Base-by-base conservation (phyloP, 2,329 filamentous ascomycete genomes). In the Fusarium caatingaense region DNA sequence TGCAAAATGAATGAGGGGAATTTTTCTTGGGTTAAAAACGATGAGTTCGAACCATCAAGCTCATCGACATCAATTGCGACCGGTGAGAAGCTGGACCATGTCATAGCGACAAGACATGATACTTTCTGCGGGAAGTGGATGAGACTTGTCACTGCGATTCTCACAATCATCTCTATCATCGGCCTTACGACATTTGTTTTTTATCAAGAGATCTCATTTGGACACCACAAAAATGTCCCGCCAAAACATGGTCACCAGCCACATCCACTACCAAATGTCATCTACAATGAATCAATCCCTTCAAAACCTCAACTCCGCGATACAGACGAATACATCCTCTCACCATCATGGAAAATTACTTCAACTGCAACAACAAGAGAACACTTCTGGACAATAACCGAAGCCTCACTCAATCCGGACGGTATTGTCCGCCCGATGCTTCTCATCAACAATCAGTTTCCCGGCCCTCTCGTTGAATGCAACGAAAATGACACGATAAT, bases 371-470 rank as follows among this genome's bases (percentile, higher is more conserved):
- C 82, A 18, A 83, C 82, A 4, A 83, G 90, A 70, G 84, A 87
- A 66, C 90, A 89, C 72, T 79, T 84, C 64, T 92, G 89, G 89
- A 86, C 81, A 0, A 85, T 92, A 30, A 76, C 80, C 12, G 87
- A 91, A 64, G 85, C 85, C 32, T 80, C 83, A 0, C 83, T 87
- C 44, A 89, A 88, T 56, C 90, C 89, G 1, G 88, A 92, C 71
- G 89, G 87, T 6, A 78, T 89, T 21, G 83, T 78, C 45, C 83
- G 85, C 21, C 84, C 82, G 11, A 86, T 91, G 83, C 86, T 93
- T 55, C 87, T 90, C 40, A 92, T 93, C 79, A 93, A 95, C 75
- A 89, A 89, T 37, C 83, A 91, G 75, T 94, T 92, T 78, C 93
- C 93, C 0, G 86, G 92, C 1, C 92, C 92, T 8, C 78, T 92